Evolutionary conservation across 192 early-diverging fungal genomes (phyloP).

Genomic region (Diversispora epigaea): DNA sequence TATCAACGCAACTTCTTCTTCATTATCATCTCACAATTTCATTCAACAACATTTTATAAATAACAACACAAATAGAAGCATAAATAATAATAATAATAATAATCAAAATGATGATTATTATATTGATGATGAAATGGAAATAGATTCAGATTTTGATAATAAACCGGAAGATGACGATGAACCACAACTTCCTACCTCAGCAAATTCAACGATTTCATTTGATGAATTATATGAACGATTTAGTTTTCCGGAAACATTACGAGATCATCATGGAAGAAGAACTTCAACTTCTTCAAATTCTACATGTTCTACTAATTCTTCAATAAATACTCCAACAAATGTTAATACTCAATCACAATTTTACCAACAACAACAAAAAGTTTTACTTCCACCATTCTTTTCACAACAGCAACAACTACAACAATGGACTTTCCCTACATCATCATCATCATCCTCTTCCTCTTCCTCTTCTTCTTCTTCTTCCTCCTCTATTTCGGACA

Average conservation of each 20-base stretch:
- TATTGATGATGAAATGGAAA: too few relatives aligned
- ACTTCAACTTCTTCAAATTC: not conserved
- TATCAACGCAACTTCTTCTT: too few relatives aligned
- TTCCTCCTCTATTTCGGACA: too few relatives aligned
- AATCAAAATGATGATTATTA: too few relatives aligned
- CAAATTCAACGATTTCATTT: not conserved
- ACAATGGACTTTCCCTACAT: not conserved
- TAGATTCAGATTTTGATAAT: too few relatives aligned
- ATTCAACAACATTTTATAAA: too few relatives aligned
- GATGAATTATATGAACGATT: not conserved
- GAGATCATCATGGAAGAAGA: not conserved
- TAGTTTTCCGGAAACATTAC: not conserved
- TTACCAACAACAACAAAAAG: not conserved
- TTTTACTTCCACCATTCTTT: not conserved
- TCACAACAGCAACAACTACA: not conserved
- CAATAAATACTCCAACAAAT: not conserved
- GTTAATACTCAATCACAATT: not conserved
- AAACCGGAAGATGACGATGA: too few relatives aligned
- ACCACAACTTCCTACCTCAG: too few relatives aligned
- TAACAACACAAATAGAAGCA: too few relatives aligned
- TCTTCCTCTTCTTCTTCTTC: not conserved
- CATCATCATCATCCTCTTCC: not conserved
- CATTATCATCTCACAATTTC: too few relatives aligned
- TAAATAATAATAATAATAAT: too few relatives aligned
- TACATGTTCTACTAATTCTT: not conserved